Conservation (phyloP, 2,329 filamentous ascomycete species). For the Laburnicola sp. region DNA sequence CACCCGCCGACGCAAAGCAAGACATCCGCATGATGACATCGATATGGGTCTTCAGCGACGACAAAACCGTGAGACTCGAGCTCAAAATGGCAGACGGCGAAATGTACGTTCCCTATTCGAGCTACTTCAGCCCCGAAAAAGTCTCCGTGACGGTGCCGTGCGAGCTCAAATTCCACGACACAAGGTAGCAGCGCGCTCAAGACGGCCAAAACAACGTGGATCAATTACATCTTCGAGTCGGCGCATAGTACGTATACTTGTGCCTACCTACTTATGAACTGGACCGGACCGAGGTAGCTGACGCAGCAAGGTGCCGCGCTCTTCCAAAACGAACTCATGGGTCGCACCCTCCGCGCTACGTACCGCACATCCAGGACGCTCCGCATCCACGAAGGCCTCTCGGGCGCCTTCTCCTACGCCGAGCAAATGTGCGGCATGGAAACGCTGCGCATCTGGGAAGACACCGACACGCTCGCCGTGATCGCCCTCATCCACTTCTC, state of each 20-base stretch:
- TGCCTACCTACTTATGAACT: background rate
- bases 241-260: slow-evolving; percentile 24
- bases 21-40: slow-evolving; percentile 46
- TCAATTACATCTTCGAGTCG: slow-evolving; percentile 50
- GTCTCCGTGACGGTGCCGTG: slow-evolving; percentile 47
- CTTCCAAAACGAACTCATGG: slow-evolving; percentile 54
- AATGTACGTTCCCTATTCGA: slow-evolving; percentile 51
- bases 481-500: slow-evolving; percentile 51
- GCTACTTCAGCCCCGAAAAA: slow-evolving; percentile 51
- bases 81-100: slow-evolving; percentile 48
- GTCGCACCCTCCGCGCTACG: slow-evolving; percentile 48
- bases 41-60: slow-evolving; percentile 51
- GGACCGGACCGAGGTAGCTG: background rate
- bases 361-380: slow-evolving; percentile 51
- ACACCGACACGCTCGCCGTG: slow-evolving; percentile 48
- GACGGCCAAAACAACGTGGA: slow-evolving; percentile 48
- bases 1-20: slow-evolving; percentile 35
- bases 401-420: slow-evolving; percentile 48
- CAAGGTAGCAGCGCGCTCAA: slow-evolving; percentile 36
- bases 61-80: slow-evolving; percentile 48
- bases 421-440: slow-evolving; percentile 56
- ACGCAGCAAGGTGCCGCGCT: slow-evolving; percentile 35
- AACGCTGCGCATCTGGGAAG: slow-evolving; percentile 52
- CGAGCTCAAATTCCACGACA: slow-evolving; percentile 47
- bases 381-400: slow-evolving; percentile 50